These are phyloP conservation scores for Shiraia sp. DNA, from an alignment of 2,329 filamentous ascomycete species.

Conservation along the genomic window DNA sequence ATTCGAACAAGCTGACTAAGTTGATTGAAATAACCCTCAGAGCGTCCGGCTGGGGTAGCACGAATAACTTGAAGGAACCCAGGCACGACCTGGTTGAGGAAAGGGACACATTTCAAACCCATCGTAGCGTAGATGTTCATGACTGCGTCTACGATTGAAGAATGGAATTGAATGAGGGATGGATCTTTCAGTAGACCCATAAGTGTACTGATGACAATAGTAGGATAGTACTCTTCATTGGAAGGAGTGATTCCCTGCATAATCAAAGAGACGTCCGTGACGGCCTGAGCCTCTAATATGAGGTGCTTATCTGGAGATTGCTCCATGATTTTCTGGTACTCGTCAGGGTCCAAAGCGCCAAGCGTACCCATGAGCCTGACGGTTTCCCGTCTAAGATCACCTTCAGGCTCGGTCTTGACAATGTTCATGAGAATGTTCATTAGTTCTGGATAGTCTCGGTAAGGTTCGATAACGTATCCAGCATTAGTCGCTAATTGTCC, in stretches of 20 bases:
- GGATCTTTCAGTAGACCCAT: constrained; percentile 89
- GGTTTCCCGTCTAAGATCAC: constrained; percentile 84
- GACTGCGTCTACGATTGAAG: constrained; percentile 92
- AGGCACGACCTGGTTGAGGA: constrained; percentile 90
- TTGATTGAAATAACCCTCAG: constrained; percentile 98
- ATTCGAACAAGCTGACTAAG: constrained; percentile 91
- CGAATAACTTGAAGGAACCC: constrained; percentile 90
- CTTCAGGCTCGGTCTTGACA: constrained; percentile 88
- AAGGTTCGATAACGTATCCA: constrained; percentile 96
- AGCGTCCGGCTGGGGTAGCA: constrained; percentile 73
- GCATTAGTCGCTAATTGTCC: constrained; percentile 94
- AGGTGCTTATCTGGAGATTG: constrained; percentile 80
- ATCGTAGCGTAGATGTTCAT: constrained; percentile 99
- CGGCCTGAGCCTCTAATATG: constrained; percentile 64
- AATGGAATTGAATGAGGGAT: constrained; percentile 88
- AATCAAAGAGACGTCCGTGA: constrained; percentile 95
- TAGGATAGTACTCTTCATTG: constrained; percentile 97
- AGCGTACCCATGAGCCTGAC: constrained; percentile 96
- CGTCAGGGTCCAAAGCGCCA: constrained; percentile 93
- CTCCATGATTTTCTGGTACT: constrained; percentile 93
- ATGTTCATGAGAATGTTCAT: constrained; percentile 92
- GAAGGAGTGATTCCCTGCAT: constrained; percentile 97
- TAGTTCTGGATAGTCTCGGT: constrained; percentile 90
- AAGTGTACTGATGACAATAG: constrained; percentile 94
- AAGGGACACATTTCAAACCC: constrained; percentile 92